A percentile compares a stretch with the other conserved stretches of the same genome.
Conservation (phyloP, 306 rosid genomes). For the barrel medic (Medicago truncatula) region DNA sequence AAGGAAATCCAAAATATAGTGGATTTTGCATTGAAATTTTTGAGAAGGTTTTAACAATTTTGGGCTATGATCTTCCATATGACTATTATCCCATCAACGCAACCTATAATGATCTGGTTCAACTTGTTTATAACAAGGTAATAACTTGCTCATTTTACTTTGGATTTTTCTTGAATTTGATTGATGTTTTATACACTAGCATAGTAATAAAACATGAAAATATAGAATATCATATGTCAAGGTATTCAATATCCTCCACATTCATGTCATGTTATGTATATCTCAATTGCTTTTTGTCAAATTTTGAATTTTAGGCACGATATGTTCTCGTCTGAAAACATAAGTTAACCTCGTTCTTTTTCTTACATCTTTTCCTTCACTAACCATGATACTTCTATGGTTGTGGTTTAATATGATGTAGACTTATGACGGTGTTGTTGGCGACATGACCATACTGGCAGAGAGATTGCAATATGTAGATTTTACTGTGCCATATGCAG, state of each 20-base stretch:
- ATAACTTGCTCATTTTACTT: slow-evolving; percentile 11
- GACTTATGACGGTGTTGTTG: slow-evolving; percentile 68
- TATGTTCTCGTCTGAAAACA: background rate
- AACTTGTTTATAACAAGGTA: slow-evolving; percentile 65
- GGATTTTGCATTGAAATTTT: slow-evolving; percentile 74
- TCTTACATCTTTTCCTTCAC: background rate
- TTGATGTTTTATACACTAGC: too few relatives aligned
- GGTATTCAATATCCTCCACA: too few relatives aligned
- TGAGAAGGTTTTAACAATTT: slow-evolving; percentile 6
- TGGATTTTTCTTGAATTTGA: background rate
- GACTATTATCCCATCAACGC: slow-evolving; percentile 45
- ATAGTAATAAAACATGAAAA: too few relatives aligned
- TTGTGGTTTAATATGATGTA: slow-evolving; percentile 44
- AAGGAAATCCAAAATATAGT: slow-evolving; percentile 24
- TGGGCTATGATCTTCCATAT: slow-evolving; percentile 58
- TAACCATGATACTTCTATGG: slow-evolving; percentile 9
- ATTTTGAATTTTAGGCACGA: background rate
- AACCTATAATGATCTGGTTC: slow-evolving; percentile 53
- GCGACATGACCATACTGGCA: slow-evolving; percentile 63
- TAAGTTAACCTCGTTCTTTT: background rate
- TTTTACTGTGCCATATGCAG: slow-evolving; percentile 70
- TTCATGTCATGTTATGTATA: too few relatives aligned
- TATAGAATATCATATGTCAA: too few relatives aligned
- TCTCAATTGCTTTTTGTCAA: too few relatives aligned
- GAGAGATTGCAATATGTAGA: slow-evolving; percentile 60